Evolutionary conservation across 192 early-diverging fungal genomes (phyloP), one percentile per base, ranked within the genome.

Genomic region (Lobosporangium transversale): DNA sequence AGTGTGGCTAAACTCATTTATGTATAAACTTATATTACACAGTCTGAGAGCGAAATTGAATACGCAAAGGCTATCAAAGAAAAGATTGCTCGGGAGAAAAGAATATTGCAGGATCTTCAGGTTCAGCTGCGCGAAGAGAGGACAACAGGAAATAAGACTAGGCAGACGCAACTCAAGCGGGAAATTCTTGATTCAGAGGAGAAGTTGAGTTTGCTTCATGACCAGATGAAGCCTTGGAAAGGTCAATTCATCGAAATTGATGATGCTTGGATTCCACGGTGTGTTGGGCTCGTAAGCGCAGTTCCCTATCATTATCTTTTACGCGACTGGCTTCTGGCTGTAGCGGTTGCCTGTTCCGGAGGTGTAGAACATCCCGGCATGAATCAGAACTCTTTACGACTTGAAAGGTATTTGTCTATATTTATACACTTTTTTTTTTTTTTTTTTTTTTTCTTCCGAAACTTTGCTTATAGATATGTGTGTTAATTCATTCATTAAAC

Each of bases 231-330:
- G 23, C 89, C 89, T 15, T 81, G 92, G 53, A 83, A 81, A 48
- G 63, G 78, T 30, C 83, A 80, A 2, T 68, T 86, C 23, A 80
- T 91, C 23, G 82, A 87, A 27, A 53, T 70, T 32, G 87, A 89
- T 2, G 80, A 89, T 58, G 78, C 91, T 3, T 94, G 91, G 85
- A 79, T 89, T 1, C 92, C 92, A 27, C 73, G 87, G 37, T 79
- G 82, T 53, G 68, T 94, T 23, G 93, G 93, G 1, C 69, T 94
- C 12, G 65, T 92, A 23, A 90, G 92, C 62, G 81, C 84, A 21
- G 85, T 90, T 64, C 88, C 93, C 35, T 94, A 89, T 83, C 84
- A 89, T 66, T 86, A 91, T 49, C 66, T 94, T 20, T 76, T 92
- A 40, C 82, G 88, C 40, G 93, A 94, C 63, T 94, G 93, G 93